Evolutionary conservation across 495 filamentous ascomycete species (phyloP).

Genomic region (Pyrenula aspistea): DNA sequence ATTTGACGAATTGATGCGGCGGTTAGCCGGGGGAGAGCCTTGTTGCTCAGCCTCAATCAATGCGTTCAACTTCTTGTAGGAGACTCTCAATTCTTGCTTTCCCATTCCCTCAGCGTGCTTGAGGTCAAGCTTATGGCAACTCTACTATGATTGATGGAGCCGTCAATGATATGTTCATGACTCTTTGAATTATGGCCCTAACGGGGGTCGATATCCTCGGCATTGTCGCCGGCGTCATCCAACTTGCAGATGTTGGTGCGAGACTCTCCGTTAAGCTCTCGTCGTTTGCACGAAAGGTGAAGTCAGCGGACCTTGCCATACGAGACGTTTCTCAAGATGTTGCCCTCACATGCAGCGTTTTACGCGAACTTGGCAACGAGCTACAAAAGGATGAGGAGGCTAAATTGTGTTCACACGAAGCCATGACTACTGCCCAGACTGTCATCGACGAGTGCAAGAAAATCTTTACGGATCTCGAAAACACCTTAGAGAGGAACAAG

Average conservation of each 20-base stretch:
- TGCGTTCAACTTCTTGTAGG: too few species aligned
- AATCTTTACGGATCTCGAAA: conserved; percentile 19
- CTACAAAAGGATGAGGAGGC: conserved; percentile 14
- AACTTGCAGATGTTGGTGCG: conserved; percentile 23
- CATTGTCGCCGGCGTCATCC: conserved; percentile 21
- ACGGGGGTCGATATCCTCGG: conserved; percentile 14
- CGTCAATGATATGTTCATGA: too few species aligned
- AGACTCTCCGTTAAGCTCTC: conserved; percentile 22
- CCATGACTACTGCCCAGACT: conserved; percentile 8
- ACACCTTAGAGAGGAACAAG: conserved; percentile 6
- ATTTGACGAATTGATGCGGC: too few species aligned
- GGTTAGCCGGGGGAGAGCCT: too few species aligned
- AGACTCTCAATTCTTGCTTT: too few species aligned
- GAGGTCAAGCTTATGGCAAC: too few species aligned
- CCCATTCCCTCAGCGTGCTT: too few species aligned
- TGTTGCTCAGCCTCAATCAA: too few species aligned
- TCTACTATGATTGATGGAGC: too few species aligned
- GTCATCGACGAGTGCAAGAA: conserved; percentile 14
- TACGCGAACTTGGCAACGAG: conserved; percentile 16
- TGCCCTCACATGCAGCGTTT: conserved; percentile 18
- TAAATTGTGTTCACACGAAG: conserved; percentile 15
- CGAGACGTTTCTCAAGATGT: conserved; percentile 23
- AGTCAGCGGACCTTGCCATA: conserved; percentile 17
- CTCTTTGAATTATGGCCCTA: conserved; percentile 2
- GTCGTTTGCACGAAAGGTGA: conserved; percentile 20